Conservation (phyloP, 371 early-diverging fungal genomes). For the Zancudomyces culisetae region DNA sequence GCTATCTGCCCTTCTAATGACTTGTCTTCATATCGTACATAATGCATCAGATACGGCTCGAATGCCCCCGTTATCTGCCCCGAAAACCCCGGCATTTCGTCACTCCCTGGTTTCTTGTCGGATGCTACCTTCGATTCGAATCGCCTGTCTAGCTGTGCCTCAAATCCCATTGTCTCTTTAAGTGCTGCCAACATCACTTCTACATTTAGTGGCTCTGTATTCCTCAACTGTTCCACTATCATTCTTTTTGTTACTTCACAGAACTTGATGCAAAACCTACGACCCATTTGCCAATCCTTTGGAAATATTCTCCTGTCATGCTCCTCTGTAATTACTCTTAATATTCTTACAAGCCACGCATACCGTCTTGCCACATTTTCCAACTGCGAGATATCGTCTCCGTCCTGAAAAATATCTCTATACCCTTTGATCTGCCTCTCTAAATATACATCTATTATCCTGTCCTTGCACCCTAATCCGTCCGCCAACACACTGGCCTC, state of each 20-base stretch:
- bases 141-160: conserved; percentile 53
- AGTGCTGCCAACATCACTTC: conserved; percentile 49
- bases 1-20: conserved; percentile 23
- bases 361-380: conserved; percentile 76
- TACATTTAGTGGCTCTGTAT: conserved; percentile 33
- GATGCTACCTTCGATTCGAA: conserved; percentile 27
- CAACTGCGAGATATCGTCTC: conserved; percentile 68
- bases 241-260: conserved; percentile 44
- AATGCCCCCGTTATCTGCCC: conserved; percentile 66
- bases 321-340: conserved; percentile 69
- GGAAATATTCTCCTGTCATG: conserved; percentile 71
- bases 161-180: conserved; percentile 74
- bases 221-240: conserved; percentile 29
- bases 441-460: conserved; percentile 55
- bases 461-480: conserved; percentile 29
- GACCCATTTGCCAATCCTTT: conserved; percentile 52
- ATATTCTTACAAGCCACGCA: conserved; percentile 72
- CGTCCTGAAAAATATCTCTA: conserved; percentile 48
- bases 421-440: conserved; percentile 72
- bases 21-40: conserved; percentile 67
- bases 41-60: conserved; percentile 62
- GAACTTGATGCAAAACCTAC: conserved; percentile 49
- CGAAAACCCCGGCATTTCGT: conserved; percentile 5
- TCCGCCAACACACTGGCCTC: conserved; percentile 65
- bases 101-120: conserved; percentile 7